phyloP scores from a whole-genome alignment of 352 stramenopile genomes.

The Phytopythium boreale region DNA sequence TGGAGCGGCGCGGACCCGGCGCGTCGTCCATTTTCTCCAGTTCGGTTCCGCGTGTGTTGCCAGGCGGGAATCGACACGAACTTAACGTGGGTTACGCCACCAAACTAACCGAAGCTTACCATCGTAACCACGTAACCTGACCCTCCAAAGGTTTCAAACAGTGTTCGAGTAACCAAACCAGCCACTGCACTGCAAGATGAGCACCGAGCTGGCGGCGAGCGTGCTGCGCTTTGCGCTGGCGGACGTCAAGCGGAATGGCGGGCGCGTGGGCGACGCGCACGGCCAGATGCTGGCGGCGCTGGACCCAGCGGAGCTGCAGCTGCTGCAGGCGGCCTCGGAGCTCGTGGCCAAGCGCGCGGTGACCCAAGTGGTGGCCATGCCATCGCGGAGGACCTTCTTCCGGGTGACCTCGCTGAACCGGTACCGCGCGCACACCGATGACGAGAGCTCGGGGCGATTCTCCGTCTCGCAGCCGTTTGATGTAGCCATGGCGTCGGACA shows the following conservation, averaged over 20 bases:
- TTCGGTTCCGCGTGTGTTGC: not conserved
- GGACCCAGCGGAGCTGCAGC: constrained; percentile 27
- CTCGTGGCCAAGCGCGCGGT: constrained; percentile 45
- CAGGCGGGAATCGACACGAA: not conserved
- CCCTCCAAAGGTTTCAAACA: not conserved
- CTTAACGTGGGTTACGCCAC: not conserved
- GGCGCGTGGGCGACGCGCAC: constrained; percentile 30
- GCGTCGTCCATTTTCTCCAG: constrained; percentile 4
- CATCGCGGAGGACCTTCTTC: constrained; percentile 52
- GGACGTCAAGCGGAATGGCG: constrained; percentile 35
- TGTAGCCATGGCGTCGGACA: constrained; percentile 29
- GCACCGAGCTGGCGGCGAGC: constrained; percentile 21
- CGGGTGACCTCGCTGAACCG: constrained; percentile 67
- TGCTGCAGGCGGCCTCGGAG: constrained; percentile 56
- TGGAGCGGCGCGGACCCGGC: constrained; percentile 24
- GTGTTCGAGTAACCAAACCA: too few species aligned
- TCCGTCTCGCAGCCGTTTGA: constrained; percentile 44
- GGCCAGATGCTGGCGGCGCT: constrained; percentile 50
- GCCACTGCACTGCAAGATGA: constrained; percentile 15
- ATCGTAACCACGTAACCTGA: not conserved
- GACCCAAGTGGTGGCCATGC: constrained; percentile 41
- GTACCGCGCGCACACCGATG: constrained; percentile 22
- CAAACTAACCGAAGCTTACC: not conserved
- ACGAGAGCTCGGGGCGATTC: constrained; percentile 1
- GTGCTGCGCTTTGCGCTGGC: constrained; percentile 40